Conservation (phyloP, 169 alveolate genomes). For the Prorocentrum cordatum region DNA sequence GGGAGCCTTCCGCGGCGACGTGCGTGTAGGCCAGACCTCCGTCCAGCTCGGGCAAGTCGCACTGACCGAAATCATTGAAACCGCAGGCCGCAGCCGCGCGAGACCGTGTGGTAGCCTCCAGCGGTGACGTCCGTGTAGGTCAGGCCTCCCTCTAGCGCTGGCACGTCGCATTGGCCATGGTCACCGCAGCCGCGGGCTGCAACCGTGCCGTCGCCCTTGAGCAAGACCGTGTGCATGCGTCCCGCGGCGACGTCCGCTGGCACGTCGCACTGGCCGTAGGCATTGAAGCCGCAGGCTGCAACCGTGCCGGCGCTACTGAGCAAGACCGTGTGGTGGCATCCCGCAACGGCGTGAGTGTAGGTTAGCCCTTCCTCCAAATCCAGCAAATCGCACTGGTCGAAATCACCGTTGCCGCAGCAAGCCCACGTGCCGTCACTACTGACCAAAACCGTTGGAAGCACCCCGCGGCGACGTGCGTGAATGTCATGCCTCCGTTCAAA, state of each 20-base stretch:
- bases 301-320: background rate
- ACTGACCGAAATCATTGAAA: background rate
- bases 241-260: background rate
- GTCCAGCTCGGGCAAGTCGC: background rate
- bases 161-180: background rate
- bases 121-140: background rate
- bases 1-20: background rate
- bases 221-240: background rate
- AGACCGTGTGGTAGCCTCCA: background rate
- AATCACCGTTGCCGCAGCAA: background rate
- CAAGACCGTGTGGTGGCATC: background rate
- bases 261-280: background rate
- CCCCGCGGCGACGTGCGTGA: background rate
- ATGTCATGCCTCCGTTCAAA: background rate
- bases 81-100: background rate
- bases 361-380: background rate
- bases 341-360: background rate
- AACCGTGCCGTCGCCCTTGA: background rate
- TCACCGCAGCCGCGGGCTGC: background rate
- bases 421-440: background rate
- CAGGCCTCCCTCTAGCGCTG: background rate
- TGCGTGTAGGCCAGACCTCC: background rate
- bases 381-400: background rate
- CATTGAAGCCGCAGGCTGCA: background rate
- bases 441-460: background rate